Evolutionary conservation across 352 stramenopile species (phyloP).

Genomic region (Phytophthora tubulina): DNA sequence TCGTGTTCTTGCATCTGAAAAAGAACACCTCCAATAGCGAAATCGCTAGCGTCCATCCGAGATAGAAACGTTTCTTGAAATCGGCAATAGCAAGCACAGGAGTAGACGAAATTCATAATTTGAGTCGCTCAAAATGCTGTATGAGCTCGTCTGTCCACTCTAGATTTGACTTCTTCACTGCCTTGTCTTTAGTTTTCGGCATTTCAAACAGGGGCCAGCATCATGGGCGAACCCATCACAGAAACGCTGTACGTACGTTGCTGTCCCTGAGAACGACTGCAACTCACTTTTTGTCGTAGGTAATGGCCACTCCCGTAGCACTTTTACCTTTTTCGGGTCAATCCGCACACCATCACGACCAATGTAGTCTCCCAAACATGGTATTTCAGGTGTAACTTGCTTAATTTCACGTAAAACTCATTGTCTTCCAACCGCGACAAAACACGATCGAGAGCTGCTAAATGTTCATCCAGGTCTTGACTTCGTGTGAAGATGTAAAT

Average conservation of each 20-base stretch:
- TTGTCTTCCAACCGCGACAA: constrained; percentile 12
- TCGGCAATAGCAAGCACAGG: constrained; percentile 1
- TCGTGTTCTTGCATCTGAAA: constrained; percentile 16
- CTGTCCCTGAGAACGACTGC: constrained; percentile 14
- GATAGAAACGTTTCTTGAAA: too few species aligned
- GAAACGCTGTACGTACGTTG: constrained; percentile 24
- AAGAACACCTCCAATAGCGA: constrained; percentile 25
- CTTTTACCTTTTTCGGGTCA: constrained; percentile 33
- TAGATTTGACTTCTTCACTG: background rate
- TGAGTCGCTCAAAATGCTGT: constrained; percentile 7
- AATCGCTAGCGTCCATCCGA: constrained; percentile 27
- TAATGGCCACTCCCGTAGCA: constrained; percentile 23
- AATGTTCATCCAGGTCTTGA: constrained; percentile 10
- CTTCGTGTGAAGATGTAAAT: constrained; percentile 31
- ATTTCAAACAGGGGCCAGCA: constrained; percentile 20
- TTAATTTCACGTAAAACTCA: constrained; percentile 35
- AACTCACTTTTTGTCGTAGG: constrained; percentile 22
- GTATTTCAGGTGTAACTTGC: constrained; percentile 37
- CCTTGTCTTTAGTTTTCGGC: constrained; percentile 5
- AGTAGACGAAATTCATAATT: constrained; percentile 13
- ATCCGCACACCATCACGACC: constrained; percentile 25
- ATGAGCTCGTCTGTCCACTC: background rate
- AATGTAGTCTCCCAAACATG: constrained; percentile 31
- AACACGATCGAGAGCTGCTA: constrained; percentile 15
- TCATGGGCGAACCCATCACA: constrained; percentile 18